Evolutionary conservation across 805 yeast species (phyloP).

Genomic region (Babjeviella inositovora): DNA sequence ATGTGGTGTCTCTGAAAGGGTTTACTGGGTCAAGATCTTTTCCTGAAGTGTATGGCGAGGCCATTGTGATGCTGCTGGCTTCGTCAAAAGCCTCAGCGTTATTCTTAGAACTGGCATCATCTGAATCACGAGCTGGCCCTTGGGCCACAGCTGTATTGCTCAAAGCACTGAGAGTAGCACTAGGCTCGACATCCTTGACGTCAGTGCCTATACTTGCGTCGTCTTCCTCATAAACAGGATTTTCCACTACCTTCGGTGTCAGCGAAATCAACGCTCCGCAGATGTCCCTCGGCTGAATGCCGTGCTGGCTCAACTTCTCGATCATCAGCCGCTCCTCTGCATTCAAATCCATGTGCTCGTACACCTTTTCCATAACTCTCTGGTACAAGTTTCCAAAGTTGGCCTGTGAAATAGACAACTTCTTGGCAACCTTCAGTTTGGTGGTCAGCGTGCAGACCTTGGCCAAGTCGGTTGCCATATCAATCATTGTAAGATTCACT

Average conservation of each 20-base stretch:
- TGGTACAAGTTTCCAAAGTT: conserved; percentile 78
- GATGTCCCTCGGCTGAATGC: conserved; percentile 61
- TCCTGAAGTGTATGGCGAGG: no score
- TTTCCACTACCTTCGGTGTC: conserved; percentile 30
- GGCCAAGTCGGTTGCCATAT: conserved; percentile 73
- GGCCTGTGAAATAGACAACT: conserved; percentile 53
- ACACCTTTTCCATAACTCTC: conserved; percentile 51
- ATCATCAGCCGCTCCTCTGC: conserved; percentile 80
- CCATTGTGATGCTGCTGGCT: no score
- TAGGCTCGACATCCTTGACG: conserved; percentile 3
- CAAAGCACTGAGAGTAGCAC: conserved; percentile 4
- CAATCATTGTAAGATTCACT: conserved; percentile 56
- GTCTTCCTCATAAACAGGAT: conserved; percentile 22
- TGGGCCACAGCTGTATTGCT: conserved; percentile 5
- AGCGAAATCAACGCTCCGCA: conserved; percentile 43
- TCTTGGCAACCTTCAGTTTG: conserved; percentile 34
- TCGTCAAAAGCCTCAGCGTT: no score
- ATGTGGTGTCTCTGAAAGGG: no score
- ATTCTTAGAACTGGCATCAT: conserved; percentile 2
- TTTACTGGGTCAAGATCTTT: no score
- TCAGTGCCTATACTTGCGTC: conserved; percentile 3
- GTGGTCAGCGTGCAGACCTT: conserved; percentile 32
- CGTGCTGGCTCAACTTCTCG: conserved; percentile 71
- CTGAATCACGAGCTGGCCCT: conserved; percentile 1
- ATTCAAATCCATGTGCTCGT: conserved; percentile 63